phyloP scores from a whole-genome alignment of 148 eudicot genomes.

The Spergularia bocconei region DNA sequence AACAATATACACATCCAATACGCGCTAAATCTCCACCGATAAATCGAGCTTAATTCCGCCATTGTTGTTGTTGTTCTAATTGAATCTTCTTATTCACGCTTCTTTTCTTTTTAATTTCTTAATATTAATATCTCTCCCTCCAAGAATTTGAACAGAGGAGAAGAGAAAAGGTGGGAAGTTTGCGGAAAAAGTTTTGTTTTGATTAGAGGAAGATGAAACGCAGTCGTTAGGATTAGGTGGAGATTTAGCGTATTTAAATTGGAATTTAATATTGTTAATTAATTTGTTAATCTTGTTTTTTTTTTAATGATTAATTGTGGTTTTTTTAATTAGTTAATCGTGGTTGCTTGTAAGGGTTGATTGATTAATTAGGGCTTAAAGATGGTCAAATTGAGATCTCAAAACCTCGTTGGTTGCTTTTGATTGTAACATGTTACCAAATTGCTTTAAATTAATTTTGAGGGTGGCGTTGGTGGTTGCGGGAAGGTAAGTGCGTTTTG shows the following conservation, averaged over 20 bases:
- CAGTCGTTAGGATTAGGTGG: not conserved
- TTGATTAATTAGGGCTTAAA: no score
- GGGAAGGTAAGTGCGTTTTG: no score
- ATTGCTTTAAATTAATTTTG: no score
- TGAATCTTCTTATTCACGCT: no score
- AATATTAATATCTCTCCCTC: not conserved
- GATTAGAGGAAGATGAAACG: not conserved
- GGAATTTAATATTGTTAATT: no score
- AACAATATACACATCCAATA: constrained; percentile 28
- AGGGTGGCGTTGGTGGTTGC: no score
- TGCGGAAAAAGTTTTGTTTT: constrained; percentile 4
- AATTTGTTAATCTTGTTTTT: not conserved
- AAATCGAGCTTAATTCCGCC: constrained; percentile 22
- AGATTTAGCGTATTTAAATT: not conserved
- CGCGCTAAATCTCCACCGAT: constrained; percentile 16
- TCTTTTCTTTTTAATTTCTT: not conserved
- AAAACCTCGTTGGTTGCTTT: no score
- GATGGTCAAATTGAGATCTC: no score
- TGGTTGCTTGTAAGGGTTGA: no score
- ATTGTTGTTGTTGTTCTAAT: constrained; percentile 2
- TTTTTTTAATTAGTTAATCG: no score
- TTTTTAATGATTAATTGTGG: not conserved
- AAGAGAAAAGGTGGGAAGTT: not conserved
- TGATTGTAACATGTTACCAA: no score
- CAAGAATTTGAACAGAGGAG: constrained; percentile 3